Evolutionary conservation across 768 basidiomycete species (phyloP), one percentile per base, ranked within the genome.

Genomic region (Lactifluus pinguis): DNA sequence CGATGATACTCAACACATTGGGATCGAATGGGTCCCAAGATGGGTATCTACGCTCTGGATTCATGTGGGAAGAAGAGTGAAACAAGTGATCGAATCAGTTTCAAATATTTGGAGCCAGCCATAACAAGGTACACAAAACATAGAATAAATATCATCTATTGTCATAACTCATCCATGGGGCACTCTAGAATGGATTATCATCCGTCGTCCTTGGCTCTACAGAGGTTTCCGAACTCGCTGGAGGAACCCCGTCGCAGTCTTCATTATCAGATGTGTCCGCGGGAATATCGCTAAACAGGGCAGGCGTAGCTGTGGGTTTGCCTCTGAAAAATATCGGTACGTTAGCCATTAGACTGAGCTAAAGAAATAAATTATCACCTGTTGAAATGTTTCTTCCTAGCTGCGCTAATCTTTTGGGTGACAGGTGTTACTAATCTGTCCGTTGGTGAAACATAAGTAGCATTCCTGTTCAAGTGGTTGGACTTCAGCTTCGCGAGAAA

Each of bases 371-470:
- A 36, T 77, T 30, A 86, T 41, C 65, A 95, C 95, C 92, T 97
- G 60, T 73, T 77, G 71, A 97, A 98, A 69, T 92, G 92, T 74
- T 92, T 92, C 80, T 95, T 94, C 80, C 84, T 95, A 3, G 88
- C 87, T 17, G 89, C 89, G 53, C 79, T 87, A 55, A 98, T 80
- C 73, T 98, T 98, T 74, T 94, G 88, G 6, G 94, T 90, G 71
- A 84, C 85, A 3, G 95, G 95, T 2, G 93, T 95, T 80, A 98
- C 84, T 73, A 98, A 79, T 70, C 89, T 91, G 73, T 99, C 95
- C 9, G 95, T 97, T 2, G 95, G 95, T 17, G 95, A 98, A 68
- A 95, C 78, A 69, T 83, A 92, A 38, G 83, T 83, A 21, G 91
- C 87, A 72, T 97, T 97, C 72, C 92, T 93, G 70, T 34, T 15